Conservation (phyloP, 768 basidiomycete genomes). For the Strobilomyces echinocephalus region DNA sequence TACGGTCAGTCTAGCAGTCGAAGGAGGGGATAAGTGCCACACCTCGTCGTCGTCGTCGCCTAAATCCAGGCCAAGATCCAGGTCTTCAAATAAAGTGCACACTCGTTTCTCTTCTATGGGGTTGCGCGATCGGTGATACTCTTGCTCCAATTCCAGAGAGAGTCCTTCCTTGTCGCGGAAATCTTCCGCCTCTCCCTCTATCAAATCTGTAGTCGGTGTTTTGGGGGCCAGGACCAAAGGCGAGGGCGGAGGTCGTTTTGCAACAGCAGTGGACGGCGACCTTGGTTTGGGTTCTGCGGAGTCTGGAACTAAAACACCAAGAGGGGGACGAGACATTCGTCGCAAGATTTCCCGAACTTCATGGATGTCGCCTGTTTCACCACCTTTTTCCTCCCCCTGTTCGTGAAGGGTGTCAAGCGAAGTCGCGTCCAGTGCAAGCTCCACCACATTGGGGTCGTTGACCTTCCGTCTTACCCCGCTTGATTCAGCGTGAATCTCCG, state of each 20-base stretch:
- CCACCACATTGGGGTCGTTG: conserved; percentile 42
- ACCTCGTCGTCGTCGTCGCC: conserved; percentile 42
- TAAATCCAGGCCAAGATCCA: conserved; percentile 41
- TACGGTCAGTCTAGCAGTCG: conserved; percentile 12
- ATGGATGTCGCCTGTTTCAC: conserved; percentile 31
- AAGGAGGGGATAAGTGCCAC: conserved; percentile 20
- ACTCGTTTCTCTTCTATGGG: conserved; percentile 42
- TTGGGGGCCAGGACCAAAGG: conserved; percentile 50
- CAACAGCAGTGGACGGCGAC: conserved; percentile 30
- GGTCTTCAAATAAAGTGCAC: conserved; percentile 42
- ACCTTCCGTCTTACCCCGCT: conserved; percentile 23
- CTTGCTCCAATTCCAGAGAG: conserved; percentile 27
- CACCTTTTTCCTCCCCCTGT: conserved; percentile 23
- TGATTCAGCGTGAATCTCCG: conserved; percentile 42
- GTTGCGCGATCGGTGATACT: conserved; percentile 29
- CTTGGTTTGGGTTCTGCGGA: conserved; percentile 33
- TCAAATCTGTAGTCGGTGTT: conserved; percentile 26
- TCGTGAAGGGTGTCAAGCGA: conserved; percentile 29
- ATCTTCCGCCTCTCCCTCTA: conserved; percentile 21
- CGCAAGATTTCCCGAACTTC: conserved; percentile 35
- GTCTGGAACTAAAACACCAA: conserved; percentile 37
- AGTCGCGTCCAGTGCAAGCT: conserved; percentile 48
- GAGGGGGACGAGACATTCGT: conserved; percentile 37
- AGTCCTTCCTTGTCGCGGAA: conserved; percentile 16
- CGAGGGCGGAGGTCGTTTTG: conserved; percentile 48